Evolutionary conservation across 441 rosid genomes (phyloP).

Genomic region (Euphorbia schlechtendalii): DNA sequence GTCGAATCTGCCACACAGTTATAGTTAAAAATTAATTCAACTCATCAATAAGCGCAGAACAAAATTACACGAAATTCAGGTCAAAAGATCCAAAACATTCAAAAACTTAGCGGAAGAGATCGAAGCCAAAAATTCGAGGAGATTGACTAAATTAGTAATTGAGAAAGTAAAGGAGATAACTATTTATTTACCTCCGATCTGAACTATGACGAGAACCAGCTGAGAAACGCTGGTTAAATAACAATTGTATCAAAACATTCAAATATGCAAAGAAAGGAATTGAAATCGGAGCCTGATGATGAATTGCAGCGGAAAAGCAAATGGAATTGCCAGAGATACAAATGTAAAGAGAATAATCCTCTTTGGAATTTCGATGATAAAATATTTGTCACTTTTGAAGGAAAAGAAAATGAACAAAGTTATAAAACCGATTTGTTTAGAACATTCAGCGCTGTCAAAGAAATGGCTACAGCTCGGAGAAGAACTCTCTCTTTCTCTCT

Average conservation of each 20-base stretch:
- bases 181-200: constrained; percentile 28
- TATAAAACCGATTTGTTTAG: too few relatives aligned
- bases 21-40: too few relatives aligned
- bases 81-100: constrained; percentile 24
- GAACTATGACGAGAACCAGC: constrained; percentile 18
- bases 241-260: too few relatives aligned
- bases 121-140: constrained; percentile 9
- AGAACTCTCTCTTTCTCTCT: constrained; percentile 11
- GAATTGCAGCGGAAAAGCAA: neutral
- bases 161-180: neutral
- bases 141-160: neutral
- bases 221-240: constrained; percentile 14
- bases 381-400: constrained; percentile 5
- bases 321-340: neutral
- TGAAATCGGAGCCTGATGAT: too few relatives aligned
- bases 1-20: too few relatives aligned
- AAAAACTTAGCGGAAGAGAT: too few relatives aligned
- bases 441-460: too few relatives aligned
- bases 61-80: constrained; percentile 25
- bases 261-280: too few relatives aligned
- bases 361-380: constrained; percentile 20
- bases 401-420: neutral
- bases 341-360: constrained; percentile 26
- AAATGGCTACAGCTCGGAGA: too few relatives aligned
- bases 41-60: constrained; percentile 3